Conservation (phyloP, 1,139 yeast species). For the Yamadazyma atmosphaerica region DNA sequence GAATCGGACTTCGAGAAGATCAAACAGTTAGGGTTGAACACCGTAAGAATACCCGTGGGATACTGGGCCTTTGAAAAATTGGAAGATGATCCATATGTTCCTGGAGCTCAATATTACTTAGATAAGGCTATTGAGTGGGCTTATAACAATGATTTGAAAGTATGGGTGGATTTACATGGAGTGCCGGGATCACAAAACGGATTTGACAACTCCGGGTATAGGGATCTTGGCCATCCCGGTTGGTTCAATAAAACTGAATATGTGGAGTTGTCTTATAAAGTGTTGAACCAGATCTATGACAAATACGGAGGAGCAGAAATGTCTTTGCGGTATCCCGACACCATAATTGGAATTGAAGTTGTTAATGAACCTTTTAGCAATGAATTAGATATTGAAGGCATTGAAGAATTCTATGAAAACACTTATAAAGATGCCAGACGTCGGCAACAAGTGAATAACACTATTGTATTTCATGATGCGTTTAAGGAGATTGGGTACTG, state of each 20-base stretch:
- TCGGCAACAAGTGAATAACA: slow-evolving; percentile 43
- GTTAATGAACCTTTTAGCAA: slow-evolving; percentile 89
- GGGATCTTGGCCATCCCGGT: slow-evolving; percentile 52
- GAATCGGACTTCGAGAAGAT: slow-evolving; percentile 71
- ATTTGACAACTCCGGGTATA: slow-evolving; percentile 88
- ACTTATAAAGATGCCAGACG: slow-evolving; percentile 56
- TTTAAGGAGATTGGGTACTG: slow-evolving; percentile 65
- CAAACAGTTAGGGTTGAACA: slow-evolving; percentile 67
- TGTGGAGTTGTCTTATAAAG: slow-evolving; percentile 51
- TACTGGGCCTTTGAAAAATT: slow-evolving; percentile 86
- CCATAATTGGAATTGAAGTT: slow-evolving; percentile 79
- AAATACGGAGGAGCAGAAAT: slow-evolving; percentile 67
- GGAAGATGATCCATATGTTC: slow-evolving; percentile 78
- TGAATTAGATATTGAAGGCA: slow-evolving; percentile 51
- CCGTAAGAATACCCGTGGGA: slow-evolving; percentile 90
- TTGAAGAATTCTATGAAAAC: slow-evolving; percentile 55
- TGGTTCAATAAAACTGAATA: slow-evolving; percentile 55
- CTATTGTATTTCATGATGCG: slow-evolving; percentile 71
- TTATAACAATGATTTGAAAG: slow-evolving; percentile 59
- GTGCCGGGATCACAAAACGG: slow-evolving; percentile 97
- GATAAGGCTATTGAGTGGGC: slow-evolving; percentile 83
- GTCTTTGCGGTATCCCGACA: slow-evolving; percentile 53
- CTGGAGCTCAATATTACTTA: slow-evolving; percentile 75
- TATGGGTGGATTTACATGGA: slow-evolving; percentile 93
- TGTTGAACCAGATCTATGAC: slow-evolving; percentile 43